Percentiles rank a stretch among this genome's conserved stretches.
These are phyloP conservation scores for Daldinia vernicosa DNA, from an alignment of 495 filamentous ascomycete species.

Conservation along the genomic window DNA sequence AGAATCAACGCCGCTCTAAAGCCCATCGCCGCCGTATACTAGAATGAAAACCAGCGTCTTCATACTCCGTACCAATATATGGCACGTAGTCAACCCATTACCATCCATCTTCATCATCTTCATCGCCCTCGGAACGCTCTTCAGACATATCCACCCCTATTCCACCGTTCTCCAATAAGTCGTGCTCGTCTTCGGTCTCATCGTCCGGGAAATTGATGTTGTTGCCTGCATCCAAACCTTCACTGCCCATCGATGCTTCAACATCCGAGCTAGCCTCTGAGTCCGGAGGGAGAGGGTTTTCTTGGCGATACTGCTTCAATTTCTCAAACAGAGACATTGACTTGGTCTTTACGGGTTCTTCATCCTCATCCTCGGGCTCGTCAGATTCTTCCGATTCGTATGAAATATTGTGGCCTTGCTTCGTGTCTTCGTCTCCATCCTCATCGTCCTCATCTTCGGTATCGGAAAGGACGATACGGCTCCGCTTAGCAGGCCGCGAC, in stretches of 20 bases:
- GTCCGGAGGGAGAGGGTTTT: conserved; percentile 32
- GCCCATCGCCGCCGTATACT: neutral
- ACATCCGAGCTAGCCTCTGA: conserved; percentile 20
- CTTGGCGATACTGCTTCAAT: conserved; percentile 38
- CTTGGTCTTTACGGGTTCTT: conserved; percentile 20
- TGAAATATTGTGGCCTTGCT: neutral
- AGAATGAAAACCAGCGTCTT: neutral
- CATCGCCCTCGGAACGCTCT: conserved; percentile 33
- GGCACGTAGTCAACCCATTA: neutral
- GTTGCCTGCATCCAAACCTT: conserved; percentile 21
- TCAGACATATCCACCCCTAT: conserved; percentile 14
- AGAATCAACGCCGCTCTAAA: neutral
- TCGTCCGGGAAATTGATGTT: conserved; percentile 36
- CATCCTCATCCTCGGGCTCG: conserved; percentile 24
- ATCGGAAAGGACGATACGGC: conserved; percentile 29
- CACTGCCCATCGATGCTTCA: conserved; percentile 17
- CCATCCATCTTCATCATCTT: conserved; percentile 36
- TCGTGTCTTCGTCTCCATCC: conserved; percentile 32
- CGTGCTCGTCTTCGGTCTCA: conserved; percentile 40
- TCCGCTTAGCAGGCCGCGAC: conserved; percentile 23
- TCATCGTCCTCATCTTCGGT: conserved; percentile 40
- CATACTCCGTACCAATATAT: neutral
- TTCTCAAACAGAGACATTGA: conserved; percentile 38
- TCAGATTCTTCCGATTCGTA: conserved; percentile 16
- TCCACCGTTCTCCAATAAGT: conserved; percentile 14